Evolutionary conservation across 225 moss, liverwort and hornwort species (phyloP).

Genomic region (Pseudoscleropodium purum): DNA sequence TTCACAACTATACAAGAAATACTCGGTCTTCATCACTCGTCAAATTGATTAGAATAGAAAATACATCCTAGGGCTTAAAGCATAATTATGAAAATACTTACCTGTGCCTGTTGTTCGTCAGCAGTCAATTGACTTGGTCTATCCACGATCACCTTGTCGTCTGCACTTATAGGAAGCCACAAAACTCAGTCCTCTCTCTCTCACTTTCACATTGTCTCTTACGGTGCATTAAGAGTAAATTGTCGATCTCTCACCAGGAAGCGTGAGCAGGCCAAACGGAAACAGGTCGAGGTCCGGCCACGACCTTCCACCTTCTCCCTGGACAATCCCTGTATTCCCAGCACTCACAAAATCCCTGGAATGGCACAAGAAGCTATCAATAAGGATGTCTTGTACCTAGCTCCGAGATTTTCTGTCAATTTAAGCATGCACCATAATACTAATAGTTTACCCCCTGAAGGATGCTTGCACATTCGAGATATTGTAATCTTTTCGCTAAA

Average conservation of each 20-base stretch:
- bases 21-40: too few species aligned
- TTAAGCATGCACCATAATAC: neutral
- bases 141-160: neutral
- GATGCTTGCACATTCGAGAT: too few species aligned
- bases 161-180: neutral
- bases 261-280: neutral
- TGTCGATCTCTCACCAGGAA: neutral
- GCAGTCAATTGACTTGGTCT: neutral
- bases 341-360: neutral
- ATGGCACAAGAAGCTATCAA: neutral
- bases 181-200: neutral
- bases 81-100: neutral
- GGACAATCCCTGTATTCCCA: neutral
- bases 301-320: neutral
- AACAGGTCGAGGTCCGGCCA: neutral
- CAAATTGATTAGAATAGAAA: neutral
- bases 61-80: neutral
- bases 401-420: neutral
- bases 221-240: neutral
- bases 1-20: neutral
- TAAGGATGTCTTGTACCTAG: neutral
- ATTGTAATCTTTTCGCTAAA: neutral
- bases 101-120: neutral
- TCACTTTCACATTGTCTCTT: neutral
- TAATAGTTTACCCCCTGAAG: too few species aligned